These are phyloP conservation scores for Yamadazyma endophytica DNA, from an alignment of 805 yeast genomes.

Conservation along the genomic window DNA sequence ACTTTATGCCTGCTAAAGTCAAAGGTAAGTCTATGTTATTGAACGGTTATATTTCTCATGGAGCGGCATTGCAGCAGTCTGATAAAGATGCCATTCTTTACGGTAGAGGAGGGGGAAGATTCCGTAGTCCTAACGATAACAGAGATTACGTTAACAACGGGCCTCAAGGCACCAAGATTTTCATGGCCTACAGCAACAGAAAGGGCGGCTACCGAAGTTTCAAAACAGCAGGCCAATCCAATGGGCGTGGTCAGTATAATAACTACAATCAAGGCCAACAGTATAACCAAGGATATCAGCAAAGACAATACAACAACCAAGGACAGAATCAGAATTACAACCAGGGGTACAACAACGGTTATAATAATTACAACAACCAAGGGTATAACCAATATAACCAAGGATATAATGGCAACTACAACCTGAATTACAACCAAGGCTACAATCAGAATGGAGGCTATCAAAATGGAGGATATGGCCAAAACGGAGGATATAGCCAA, in stretches of 20 bases:
- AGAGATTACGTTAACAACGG: constrained; percentile 37
- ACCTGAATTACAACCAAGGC: constrained; percentile 10
- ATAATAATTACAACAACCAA: constrained; percentile 9
- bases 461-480: too few relatives aligned
- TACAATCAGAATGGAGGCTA: too few relatives aligned
- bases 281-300: constrained; percentile 11
- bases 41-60: constrained; percentile 69
- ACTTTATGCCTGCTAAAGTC: constrained; percentile 55
- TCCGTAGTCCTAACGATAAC: constrained; percentile 26
- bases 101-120: constrained; percentile 38
- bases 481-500: too few relatives aligned
- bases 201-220: constrained; percentile 36
- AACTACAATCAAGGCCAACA: constrained; percentile 11
- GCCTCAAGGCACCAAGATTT: constrained; percentile 32
- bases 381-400: constrained; percentile 6
- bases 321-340: constrained; percentile 10
- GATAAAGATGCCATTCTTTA: constrained; percentile 62
- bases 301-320: constrained; percentile 3
- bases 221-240: too few relatives aligned
- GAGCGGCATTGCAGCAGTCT: constrained; percentile 56
- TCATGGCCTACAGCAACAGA: constrained; percentile 28
- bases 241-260: too few relatives aligned
- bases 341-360: constrained; percentile 9
- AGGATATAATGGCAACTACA: constrained; percentile 10
- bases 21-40: constrained; percentile 78